Evolutionary conservation across 2,329 filamentous ascomycete species (phyloP).

Genomic region (Ambrosiella cleistominuta): DNA sequence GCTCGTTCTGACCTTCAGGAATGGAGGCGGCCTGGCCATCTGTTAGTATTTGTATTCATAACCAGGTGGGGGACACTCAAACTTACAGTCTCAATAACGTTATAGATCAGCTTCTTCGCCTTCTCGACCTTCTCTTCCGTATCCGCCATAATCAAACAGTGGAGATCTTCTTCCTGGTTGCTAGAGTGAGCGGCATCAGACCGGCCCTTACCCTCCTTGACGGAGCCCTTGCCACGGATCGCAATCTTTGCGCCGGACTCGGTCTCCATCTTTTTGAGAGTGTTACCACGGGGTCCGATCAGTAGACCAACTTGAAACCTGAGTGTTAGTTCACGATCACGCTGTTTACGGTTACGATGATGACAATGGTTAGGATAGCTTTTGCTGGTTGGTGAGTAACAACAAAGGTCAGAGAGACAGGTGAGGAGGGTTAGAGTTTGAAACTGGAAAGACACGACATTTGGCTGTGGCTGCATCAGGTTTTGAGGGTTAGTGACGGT

Average conservation of each 20-base stretch:
- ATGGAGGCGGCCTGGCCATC: conserved; percentile 72
- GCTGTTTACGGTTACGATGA: neutral
- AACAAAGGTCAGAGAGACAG: neutral
- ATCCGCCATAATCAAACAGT: conserved; percentile 98
- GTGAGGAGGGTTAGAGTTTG: neutral
- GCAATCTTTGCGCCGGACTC: conserved; percentile 97
- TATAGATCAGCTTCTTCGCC: conserved; percentile 94
- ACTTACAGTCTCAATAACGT: conserved; percentile 93
- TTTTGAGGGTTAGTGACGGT: neutral
- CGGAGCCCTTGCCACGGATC: conserved; percentile 97
- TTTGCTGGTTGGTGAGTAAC: neutral
- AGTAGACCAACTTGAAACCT: conserved; percentile 97
- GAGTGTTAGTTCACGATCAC: conserved; percentile 61
- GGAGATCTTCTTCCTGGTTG: conserved; percentile 98
- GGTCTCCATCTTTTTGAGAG: conserved; percentile 97
- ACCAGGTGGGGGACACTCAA: neutral
- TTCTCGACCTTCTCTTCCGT: conserved; percentile 99
- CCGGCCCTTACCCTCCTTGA: conserved; percentile 98
- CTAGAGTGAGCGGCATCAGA: conserved; percentile 98
- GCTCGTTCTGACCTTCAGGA: conserved; percentile 93
- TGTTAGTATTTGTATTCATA: neutral
- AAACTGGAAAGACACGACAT: neutral
- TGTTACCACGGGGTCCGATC: conserved; percentile 99
- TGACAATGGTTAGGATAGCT: neutral
- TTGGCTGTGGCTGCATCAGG: neutral